These are phyloP conservation scores for Chionographis japonica DNA, from an alignment of 106 monocot species.

Conservation along the genomic window DNA sequence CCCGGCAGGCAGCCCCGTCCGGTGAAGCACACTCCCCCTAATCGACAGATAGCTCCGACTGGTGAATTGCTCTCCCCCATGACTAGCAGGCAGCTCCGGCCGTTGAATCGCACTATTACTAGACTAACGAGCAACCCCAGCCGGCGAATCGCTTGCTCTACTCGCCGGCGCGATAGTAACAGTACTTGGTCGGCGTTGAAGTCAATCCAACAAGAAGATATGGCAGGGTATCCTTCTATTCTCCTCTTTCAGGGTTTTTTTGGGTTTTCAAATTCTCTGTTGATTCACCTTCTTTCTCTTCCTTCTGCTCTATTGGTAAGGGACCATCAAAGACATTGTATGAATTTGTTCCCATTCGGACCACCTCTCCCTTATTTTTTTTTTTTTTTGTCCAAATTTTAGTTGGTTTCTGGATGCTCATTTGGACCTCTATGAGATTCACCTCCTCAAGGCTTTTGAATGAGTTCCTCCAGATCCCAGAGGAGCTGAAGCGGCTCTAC, in stretches of 20 bases:
- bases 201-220: conserved; percentile 77
- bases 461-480: conserved; percentile 51
- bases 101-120: too few species aligned
- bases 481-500: conserved; percentile 66
- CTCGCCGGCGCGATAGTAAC: too few species aligned
- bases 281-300: not conserved
- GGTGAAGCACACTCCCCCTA: too few species aligned
- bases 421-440: conserved; percentile 56
- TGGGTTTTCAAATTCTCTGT: not conserved
- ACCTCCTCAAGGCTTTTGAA: conserved; percentile 67
- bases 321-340: conserved; percentile 78
- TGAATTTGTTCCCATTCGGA: not conserved
- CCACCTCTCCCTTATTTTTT: not conserved
- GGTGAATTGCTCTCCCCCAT: too few species aligned
- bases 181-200: too few species aligned
- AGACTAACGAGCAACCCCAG: too few species aligned
- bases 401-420: conserved; percentile 10
- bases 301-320: conserved; percentile 57
- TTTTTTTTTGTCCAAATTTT: not conserved
- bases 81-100: too few species aligned
- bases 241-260: not conserved
- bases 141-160: too few species aligned
- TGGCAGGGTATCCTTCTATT: conserved; percentile 20
- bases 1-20: too few species aligned
- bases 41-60: too few species aligned